A percentile compares a stretch with the other conserved stretches of the same genome.
phyloP scores from a whole-genome alignment of 768 basidiomycete genomes.

The Podaxis sp. region DNA sequence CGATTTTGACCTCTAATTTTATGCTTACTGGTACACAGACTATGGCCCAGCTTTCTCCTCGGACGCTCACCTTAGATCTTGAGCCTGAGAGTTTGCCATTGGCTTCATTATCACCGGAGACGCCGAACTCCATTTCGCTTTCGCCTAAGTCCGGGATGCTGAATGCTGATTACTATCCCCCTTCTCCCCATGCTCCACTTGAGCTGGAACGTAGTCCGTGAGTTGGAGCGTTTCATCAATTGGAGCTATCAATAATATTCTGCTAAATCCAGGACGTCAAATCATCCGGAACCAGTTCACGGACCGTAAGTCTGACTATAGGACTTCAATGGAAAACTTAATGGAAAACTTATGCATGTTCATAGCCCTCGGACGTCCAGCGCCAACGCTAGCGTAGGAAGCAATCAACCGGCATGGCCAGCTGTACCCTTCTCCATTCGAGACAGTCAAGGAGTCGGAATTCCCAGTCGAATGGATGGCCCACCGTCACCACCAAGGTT shows the following conservation, averaged over 20 bases:
- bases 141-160: slow-evolving; percentile 17
- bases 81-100: slow-evolving; percentile 30
- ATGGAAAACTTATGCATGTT: not conserved
- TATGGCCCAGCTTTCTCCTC: slow-evolving; percentile 65
- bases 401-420: slow-evolving; percentile 29
- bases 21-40: slow-evolving; percentile 31
- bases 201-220: not conserved
- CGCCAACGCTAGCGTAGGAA: not conserved
- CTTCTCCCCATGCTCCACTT: not conserved
- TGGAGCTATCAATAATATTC: not conserved
- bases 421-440: slow-evolving; percentile 31
- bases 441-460: slow-evolving; percentile 24
- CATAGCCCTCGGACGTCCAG: slow-evolving; percentile 11
- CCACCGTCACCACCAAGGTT: slow-evolving; percentile 56
- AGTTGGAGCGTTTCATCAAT: not conserved
- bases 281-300: not conserved
- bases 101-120: slow-evolving; percentile 28
- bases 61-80: slow-evolving; percentile 36
- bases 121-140: slow-evolving; percentile 22
- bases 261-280: not conserved
- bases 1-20: slow-evolving; percentile 3
- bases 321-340: not conserved
- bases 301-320: slow-evolving; percentile 13
- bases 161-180: not conserved
- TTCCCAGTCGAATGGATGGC: slow-evolving; percentile 19